Base-by-base conservation (phyloP, 306 rosid species). In the Morella rubra region DNA sequence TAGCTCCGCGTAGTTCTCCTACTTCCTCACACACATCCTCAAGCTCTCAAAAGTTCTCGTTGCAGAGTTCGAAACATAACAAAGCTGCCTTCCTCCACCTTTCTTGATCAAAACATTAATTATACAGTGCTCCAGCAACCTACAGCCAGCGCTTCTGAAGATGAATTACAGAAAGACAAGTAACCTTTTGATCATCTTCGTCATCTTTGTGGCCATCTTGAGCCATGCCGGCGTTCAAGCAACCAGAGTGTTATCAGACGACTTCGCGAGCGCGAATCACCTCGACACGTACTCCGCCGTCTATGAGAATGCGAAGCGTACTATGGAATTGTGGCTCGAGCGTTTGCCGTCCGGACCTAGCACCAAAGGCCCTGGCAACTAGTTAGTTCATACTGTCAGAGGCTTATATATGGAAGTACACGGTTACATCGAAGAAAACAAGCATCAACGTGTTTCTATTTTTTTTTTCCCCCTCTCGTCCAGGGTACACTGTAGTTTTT, bases 311-410 rank as follows among this genome's bases (percentile, higher is more conserved):
- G 77, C 88, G 69, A 88, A 71, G 76, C 59, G 52, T 46, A 73
- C 54, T 20, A 44, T 88, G 84, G 12, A 73, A 0, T 79, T 77
- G 72, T 88, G 89, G 91, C 64, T 88, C 12, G 85, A 80, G 49
- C 77, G 85, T 19, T 77, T 85, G 77, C 73, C 88, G 58, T 85
- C 89, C 40, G 89, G 91, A 51, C 89, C 91, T 55, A 88, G 91
- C 70, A 85, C 85, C 49, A 75, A 77, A 62, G 89, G 88, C 60
- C 83, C 80, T 19, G 91, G 91, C 53, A 89, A 88, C 71, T 83
- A 77, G 10, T 41, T 41, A 16, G 37, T 41, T 65, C 8, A 24
- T 16, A 13, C 32, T 8, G 5, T 61, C 44, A 61, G 14, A 32
- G 7, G 44, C 45, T 61, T 61, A 12, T 19, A 61, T 44, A 27